Percentiles rank a stretch among this genome's conserved stretches.
phyloP scores from a whole-genome alignment of 129 eudicot genomes.

The Helianthus annuus region HanXRQr2.0-SUNRISE NC_035436.2:81861131-81861630 shows the following conservation, averaged over 20 bases:
- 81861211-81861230: conserved; percentile 41
- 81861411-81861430: too few relatives aligned
- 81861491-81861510: too few relatives aligned
- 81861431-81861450: not conserved
- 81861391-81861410: too few relatives aligned
- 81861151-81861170: conserved; percentile 31
- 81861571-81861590: too few relatives aligned
- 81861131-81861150: conserved; percentile 24
- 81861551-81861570: too few relatives aligned
- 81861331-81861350: not conserved
- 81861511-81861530: too few relatives aligned
- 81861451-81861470: too few relatives aligned
- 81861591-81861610: too few relatives aligned
- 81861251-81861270: conserved; percentile 90
- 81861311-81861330: conserved; percentile 80
- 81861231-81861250: conserved; percentile 80
- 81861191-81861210: conserved; percentile 38
- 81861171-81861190: conserved; percentile 39
- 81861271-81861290: conserved; percentile 92
- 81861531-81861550: too few relatives aligned
- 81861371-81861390: not conserved
- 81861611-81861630: too few relatives aligned
- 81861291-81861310: conserved; percentile 84
- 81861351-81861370: not conserved
- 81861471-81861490: too few relatives aligned